Conservation (phyloP, 2,329 filamentous ascomycete species). For the Akanthomyces uredinophilus region DNA sequence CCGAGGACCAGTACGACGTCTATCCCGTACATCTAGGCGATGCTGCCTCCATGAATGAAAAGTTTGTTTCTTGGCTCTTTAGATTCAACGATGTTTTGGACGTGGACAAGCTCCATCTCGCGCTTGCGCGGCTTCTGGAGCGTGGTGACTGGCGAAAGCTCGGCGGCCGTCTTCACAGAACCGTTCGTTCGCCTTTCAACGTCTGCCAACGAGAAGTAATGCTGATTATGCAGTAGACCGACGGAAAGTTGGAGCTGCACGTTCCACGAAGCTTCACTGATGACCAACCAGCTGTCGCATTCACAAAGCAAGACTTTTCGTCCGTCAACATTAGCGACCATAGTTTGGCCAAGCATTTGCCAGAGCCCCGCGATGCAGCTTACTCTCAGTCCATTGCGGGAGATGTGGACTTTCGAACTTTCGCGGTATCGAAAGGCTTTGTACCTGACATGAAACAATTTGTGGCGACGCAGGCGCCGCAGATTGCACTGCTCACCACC, state of each 20-base stretch:
- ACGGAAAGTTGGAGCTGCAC: constrained; percentile 3
- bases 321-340: constrained; percentile 1
- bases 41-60: constrained; percentile 22
- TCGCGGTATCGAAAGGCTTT: neutral
- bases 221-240: neutral
- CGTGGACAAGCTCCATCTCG: constrained; percentile 29
- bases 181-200: neutral
- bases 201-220: neutral
- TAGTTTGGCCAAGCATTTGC: neutral
- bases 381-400: neutral
- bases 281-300: neutral
- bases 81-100: constrained; percentile 44
- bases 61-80: constrained; percentile 31
- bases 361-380: neutral
- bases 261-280: constrained; percentile 3
- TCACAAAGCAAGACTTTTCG: constrained; percentile 2
- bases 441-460: neutral
- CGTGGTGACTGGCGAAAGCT: constrained; percentile 42
- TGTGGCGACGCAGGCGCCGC: neutral
- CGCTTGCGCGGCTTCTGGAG: constrained; percentile 35
- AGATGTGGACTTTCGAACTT: neutral
- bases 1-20: constrained; percentile 18
- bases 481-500: constrained; percentile 25
- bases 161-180: constrained; percentile 34
- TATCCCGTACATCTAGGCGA: constrained; percentile 31